phyloP scores from a whole-genome alignment of 768 basidiomycete genomes.

The Suillus americanus region DNA sequence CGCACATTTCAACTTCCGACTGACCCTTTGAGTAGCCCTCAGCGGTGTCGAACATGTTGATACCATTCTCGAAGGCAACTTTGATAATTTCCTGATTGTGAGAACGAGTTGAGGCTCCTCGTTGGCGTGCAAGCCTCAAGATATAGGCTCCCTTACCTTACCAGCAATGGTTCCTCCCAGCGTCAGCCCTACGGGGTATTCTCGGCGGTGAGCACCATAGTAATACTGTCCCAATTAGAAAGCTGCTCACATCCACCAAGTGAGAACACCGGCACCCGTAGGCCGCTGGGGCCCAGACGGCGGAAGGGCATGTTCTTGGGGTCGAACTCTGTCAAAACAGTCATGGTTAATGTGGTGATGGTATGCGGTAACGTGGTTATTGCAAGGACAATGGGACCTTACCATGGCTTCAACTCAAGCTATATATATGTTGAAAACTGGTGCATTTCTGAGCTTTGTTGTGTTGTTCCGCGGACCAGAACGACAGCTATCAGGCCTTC shows the following conservation, averaged over 20 bases:
- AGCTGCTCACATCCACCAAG: constrained; percentile 46
- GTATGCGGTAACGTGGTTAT: background rate
- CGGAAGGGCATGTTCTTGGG: constrained; percentile 41
- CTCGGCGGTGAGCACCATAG: constrained; percentile 6
- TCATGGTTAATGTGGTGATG: constrained; percentile 16
- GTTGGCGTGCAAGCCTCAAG: background rate
- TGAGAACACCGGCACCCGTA: constrained; percentile 51
- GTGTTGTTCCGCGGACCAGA: too few relatives aligned
- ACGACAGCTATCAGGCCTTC: too few relatives aligned
- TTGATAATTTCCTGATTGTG: constrained; percentile 48
- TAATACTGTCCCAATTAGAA: background rate
- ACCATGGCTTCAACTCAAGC: background rate
- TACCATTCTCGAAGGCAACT: constrained; percentile 50
- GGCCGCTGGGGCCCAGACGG: constrained; percentile 44
- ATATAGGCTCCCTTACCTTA: constrained; percentile 29
- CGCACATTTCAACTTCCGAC: constrained; percentile 54
- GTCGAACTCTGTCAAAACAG: constrained; percentile 32
- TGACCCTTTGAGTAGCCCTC: constrained; percentile 46
- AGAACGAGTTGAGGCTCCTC: background rate
- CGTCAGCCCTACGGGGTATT: constrained; percentile 37
- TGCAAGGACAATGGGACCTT: background rate
- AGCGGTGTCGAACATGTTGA: constrained; percentile 52
- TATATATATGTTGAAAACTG: constrained; percentile 16
- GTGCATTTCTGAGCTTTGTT: too few relatives aligned
- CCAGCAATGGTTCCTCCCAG: constrained; percentile 47